A percentile compares a stretch with the other conserved stretches of the same genome.
Conservation (phyloP, 768 basidiomycete genomes). For the Tricholomella constricta region DNA sequence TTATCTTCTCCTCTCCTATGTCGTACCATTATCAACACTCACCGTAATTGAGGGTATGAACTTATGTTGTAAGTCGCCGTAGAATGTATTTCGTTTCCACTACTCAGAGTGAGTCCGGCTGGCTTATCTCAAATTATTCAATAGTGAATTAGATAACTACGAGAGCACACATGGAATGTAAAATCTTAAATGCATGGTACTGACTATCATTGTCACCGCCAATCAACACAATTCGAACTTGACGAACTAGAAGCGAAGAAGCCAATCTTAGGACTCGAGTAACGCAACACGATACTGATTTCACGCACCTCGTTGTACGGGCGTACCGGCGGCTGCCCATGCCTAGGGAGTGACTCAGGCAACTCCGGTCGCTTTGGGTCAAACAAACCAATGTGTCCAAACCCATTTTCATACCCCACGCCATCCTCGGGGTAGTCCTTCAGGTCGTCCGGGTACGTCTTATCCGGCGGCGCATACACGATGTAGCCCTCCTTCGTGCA, state of each 20-base stretch:
- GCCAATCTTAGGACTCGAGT: not conserved
- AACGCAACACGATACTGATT: not conserved
- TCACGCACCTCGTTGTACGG: slow-evolving; percentile 60
- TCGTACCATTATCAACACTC: too few species aligned
- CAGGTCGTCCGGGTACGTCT: slow-evolving; percentile 63
- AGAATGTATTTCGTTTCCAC: too few species aligned
- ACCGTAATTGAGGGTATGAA: too few species aligned
- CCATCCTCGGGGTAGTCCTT: slow-evolving; percentile 55
- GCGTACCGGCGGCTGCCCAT: slow-evolving; percentile 50
- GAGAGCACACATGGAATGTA: too few species aligned
- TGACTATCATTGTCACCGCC: too few species aligned
- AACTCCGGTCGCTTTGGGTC: slow-evolving; percentile 53
- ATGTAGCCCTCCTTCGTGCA: slow-evolving; percentile 55
- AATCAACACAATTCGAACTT: too few species aligned
- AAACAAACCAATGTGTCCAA: slow-evolving; percentile 44
- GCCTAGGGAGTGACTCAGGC: slow-evolving; percentile 59
- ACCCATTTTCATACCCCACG: slow-evolving; percentile 59
- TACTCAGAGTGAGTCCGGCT: too few species aligned
- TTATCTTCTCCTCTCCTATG: too few species aligned
- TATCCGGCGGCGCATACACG: slow-evolving; percentile 63
- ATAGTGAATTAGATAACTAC: too few species aligned
- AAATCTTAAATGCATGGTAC: too few species aligned
- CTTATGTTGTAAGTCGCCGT: too few species aligned
- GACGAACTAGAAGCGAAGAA: slow-evolving; percentile 35
- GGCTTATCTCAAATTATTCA: too few species aligned